Evolutionary conservation across 768 basidiomycete genomes (phyloP), one percentile per base, ranked within the genome.

Genomic region (Macrolepiota dolichaula): DNA sequence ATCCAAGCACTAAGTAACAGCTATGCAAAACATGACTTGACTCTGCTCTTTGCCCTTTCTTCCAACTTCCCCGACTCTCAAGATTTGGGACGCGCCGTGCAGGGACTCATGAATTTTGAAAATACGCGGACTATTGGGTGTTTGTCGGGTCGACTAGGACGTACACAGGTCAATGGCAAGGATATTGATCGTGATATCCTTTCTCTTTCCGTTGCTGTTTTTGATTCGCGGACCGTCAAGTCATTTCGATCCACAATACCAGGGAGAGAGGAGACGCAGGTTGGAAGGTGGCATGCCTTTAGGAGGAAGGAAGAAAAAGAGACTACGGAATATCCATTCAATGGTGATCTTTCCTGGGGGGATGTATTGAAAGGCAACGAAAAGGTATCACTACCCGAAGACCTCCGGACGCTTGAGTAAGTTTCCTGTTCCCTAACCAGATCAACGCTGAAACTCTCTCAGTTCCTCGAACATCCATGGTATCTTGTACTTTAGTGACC

Each of bases 241-340:
- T 72, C 81, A 1, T 91, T 91, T 66, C 79, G 80, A n/a, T 90
- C 89, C 9, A 79, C 77, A 0, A 81, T 91, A 56, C 80, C 81
- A 0, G 89, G 91, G 11, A 75, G 75, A 51, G 71, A 74, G n/a
- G 74, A 81, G 15, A 71, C 80, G 2, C 86, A 88, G 66, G 89
- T 92, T 12, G 91, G 91, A 29, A 77, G 89, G 50, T 87, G 87
- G 87, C 87, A 89, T 68, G 79, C 87, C 17, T 81, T 83, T 63
- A 71, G 81, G 62, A 76, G 79, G 65, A 76, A 74, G 64, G 65
- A 36, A 29, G 61, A 64, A 55, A 60, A 66, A 44, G 68, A 42
- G 19, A 13, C 36, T 4, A 46, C 27, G 35, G 52, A 49, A 50
- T 61, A n/a, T 54, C 22, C 29, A 24, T 62, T 56, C 27, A 62